A percentile compares a stretch with the other conserved stretches of the same genome.
phyloP scores from a whole-genome alignment of 495 filamentous ascomycete genomes.

The Friedmanniomyces simplex region DNA sequence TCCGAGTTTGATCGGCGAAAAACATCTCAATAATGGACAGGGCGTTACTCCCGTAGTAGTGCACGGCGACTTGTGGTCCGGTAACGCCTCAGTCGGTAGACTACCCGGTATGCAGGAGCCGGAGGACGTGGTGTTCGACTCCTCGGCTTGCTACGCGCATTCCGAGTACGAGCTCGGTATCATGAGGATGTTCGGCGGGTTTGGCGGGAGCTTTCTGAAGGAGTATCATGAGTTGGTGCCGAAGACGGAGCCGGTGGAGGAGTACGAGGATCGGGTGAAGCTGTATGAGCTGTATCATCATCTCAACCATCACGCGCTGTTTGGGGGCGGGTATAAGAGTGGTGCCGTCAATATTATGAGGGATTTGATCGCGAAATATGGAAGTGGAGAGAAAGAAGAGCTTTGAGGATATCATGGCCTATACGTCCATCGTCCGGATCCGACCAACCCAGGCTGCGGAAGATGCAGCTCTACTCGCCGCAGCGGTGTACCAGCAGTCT shows the following conservation, averaged over 20 bases:
- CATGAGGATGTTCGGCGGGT: constrained; percentile 94
- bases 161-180: constrained; percentile 85
- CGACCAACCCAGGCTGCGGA: not conserved
- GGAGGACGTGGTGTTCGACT: constrained; percentile 80
- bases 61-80: constrained; percentile 87
- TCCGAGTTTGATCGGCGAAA: constrained; percentile 58
- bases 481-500: too few species aligned
- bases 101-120: constrained; percentile 47
- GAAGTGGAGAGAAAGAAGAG: constrained; percentile 14
- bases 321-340: constrained; percentile 63
- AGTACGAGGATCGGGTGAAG: constrained; percentile 70
- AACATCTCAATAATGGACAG: constrained; percentile 49
- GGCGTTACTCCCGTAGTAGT: constrained; percentile 62
- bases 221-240: constrained; percentile 66
- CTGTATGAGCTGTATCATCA: constrained; percentile 86
- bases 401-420: constrained; percentile 7
- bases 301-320: constrained; percentile 77
- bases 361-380: constrained; percentile 58
- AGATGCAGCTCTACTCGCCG: not conserved
- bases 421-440: not conserved
- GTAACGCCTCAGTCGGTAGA: constrained; percentile 61
- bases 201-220: constrained; percentile 56
- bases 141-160: constrained; percentile 70
- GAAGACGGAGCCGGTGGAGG: constrained; percentile 70
- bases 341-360: constrained; percentile 69